Percentiles rank a stretch among this genome's conserved stretches.
Conservation (phyloP, 176 grass and related monocot species). For the Aegilops tauschii region DNA sequence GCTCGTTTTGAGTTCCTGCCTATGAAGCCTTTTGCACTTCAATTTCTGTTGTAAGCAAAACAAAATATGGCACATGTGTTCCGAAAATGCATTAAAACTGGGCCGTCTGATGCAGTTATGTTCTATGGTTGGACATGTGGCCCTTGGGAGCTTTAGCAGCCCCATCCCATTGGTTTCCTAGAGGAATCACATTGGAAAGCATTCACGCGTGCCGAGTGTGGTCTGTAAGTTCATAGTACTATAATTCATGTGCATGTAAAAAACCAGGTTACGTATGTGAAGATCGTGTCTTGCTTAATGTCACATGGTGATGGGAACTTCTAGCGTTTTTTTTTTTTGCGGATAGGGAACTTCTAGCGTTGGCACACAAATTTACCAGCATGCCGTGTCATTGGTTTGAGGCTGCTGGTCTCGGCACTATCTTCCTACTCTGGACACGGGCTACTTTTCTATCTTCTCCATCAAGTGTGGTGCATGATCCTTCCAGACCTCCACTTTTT, state of each 20-base stretch:
- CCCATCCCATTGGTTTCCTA: slow-evolving; percentile 15
- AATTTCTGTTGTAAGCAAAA: slow-evolving; percentile 4
- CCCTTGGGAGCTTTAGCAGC: slow-evolving; percentile 12
- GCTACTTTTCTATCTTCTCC: too few species aligned
- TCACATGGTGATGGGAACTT: not conserved
- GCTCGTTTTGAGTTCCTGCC: not conserved
- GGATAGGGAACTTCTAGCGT: not conserved
- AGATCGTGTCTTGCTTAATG: not conserved
- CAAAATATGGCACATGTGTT: not conserved
- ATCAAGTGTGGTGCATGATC: too few species aligned
- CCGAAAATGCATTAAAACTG: slow-evolving; percentile 20
- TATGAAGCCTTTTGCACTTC: slow-evolving; percentile 19
- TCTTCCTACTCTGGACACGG: too few species aligned
- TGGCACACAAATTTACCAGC: not conserved
- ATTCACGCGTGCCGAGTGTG: slow-evolving; percentile 5
- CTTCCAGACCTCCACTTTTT: too few species aligned
- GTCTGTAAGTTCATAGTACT: slow-evolving; percentile 5
- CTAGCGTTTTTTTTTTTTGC: not conserved
- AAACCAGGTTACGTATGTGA: not conserved
- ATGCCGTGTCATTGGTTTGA: not conserved
- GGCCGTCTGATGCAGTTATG: not conserved
- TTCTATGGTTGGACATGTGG: not conserved
- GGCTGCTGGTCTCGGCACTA: not conserved
- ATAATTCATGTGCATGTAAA: slow-evolving; percentile 29
- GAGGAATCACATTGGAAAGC: slow-evolving; percentile 27